These are phyloP conservation scores for Macadamia tetraphylla DNA, from an alignment of 164 flowering plant species.

Conservation along the genomic window DNA sequence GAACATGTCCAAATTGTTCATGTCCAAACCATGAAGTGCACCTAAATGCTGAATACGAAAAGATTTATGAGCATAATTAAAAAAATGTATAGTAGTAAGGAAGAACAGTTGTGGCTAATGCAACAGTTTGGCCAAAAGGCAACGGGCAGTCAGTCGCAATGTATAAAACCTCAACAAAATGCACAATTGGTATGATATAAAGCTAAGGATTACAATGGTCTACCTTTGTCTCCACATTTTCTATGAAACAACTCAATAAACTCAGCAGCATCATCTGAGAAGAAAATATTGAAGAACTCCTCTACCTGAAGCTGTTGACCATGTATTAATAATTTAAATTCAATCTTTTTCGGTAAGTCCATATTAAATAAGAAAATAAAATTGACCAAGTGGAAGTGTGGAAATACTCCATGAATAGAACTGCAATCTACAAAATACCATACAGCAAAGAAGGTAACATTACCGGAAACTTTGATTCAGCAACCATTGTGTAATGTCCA, in stretches of 20 bases:
- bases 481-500: slow-evolving; percentile 53
- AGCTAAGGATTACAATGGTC: slow-evolving; percentile 2
- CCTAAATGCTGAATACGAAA: slow-evolving; percentile 51
- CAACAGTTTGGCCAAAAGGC: neutral
- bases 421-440: neutral
- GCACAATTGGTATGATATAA: neutral
- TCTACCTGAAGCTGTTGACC: slow-evolving; percentile 61
- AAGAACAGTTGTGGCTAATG: neutral
- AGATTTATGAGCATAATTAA: neutral
- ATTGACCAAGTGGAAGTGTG: neutral
- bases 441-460: slow-evolving; percentile 4
- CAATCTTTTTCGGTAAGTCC: neutral
- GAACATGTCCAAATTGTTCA: slow-evolving; percentile 60
- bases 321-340: slow-evolving; percentile 7
- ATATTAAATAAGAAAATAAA: neutral
- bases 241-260: slow-evolving; percentile 70
- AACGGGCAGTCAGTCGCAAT: neutral
- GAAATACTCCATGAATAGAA: neutral
- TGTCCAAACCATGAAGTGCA: slow-evolving; percentile 68
- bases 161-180: neutral
- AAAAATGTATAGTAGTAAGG: neutral
- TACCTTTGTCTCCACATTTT: slow-evolving; percentile 93
- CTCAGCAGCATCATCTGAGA: slow-evolving; percentile 56
- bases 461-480: slow-evolving; percentile 85
- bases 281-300: slow-evolving; percentile 66